Percentiles rank a stretch among this genome's conserved stretches.
phyloP scores from a whole-genome alignment of 2,329 filamentous ascomycete genomes.

The Dendryphion nanum region DNA sequence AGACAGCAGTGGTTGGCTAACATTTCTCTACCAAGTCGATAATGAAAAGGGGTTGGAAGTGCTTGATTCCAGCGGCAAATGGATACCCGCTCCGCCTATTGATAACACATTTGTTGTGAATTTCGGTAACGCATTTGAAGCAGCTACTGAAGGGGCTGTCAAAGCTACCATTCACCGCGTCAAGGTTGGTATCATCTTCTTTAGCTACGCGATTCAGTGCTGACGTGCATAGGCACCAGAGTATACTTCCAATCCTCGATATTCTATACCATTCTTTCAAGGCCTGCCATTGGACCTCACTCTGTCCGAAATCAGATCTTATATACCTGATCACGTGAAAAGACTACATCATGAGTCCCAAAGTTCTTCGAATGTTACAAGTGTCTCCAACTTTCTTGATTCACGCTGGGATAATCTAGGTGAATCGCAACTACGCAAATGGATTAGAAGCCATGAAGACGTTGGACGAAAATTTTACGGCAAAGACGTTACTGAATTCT shows the following conservation, averaged over 20 bases:
- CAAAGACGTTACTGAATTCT: conserved; percentile 8
- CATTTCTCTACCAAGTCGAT: conserved; percentile 61
- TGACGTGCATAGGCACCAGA: conserved; percentile 31
- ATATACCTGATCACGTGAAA: conserved; percentile 11
- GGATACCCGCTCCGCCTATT: conserved; percentile 52
- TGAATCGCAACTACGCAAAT: conserved; percentile 40
- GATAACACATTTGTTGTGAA: conserved; percentile 57
- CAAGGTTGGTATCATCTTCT: conserved; percentile 19
- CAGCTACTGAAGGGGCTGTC: conserved; percentile 54
- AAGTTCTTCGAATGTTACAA: neutral
- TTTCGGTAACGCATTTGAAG: conserved; percentile 59
- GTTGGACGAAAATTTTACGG: conserved; percentile 40
- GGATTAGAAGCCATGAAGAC: conserved; percentile 31
- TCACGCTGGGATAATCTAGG: conserved; percentile 29
- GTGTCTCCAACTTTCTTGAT: conserved; percentile 13
- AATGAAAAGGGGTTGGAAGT: conserved; percentile 54
- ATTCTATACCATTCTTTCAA: conserved; percentile 41
- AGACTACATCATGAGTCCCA: conserved; percentile 6
- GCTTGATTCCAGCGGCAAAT: conserved; percentile 48
- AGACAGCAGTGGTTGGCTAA: conserved; percentile 64
- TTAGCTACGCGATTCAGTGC: too few relatives aligned
- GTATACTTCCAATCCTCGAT: conserved; percentile 21
- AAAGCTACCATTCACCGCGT: conserved; percentile 51
- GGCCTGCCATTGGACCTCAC: conserved; percentile 30
- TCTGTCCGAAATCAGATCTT: conserved; percentile 10